These are phyloP conservation scores for Tympanopsis confertula DNA, from an alignment of 2,329 filamentous ascomycete species.

Conservation along the genomic window DNA sequence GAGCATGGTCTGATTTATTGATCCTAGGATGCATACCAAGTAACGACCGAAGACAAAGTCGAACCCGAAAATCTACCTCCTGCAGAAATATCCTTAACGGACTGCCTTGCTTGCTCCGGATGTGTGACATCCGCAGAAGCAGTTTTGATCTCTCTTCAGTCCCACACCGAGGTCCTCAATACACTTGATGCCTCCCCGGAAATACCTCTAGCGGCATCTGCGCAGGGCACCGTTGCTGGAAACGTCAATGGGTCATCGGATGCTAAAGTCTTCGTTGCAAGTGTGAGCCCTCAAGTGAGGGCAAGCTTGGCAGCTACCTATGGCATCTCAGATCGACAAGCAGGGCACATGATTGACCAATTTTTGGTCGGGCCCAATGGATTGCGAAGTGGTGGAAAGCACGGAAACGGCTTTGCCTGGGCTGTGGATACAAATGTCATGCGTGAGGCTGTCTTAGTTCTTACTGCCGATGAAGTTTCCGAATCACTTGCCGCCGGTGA, in stretches of 20 bases:
- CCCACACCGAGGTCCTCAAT: conserved; percentile 51
- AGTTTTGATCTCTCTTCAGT: conserved; percentile 52
- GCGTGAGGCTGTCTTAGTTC: conserved; percentile 44
- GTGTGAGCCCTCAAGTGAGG: conserved; percentile 51
- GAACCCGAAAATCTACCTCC: conserved; percentile 36
- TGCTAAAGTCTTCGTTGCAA: conserved; percentile 49
- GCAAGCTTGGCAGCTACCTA: conserved; percentile 54
- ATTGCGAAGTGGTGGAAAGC: conserved; percentile 37
- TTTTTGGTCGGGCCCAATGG: conserved; percentile 46
- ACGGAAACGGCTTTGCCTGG: conserved; percentile 49
- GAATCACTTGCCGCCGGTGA: conserved; percentile 15
- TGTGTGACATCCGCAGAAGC: conserved; percentile 60
- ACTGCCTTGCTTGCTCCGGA: conserved; percentile 56
- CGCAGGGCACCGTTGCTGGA: background rate
- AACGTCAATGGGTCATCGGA: conserved; percentile 10
- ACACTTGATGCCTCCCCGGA: conserved; percentile 34
- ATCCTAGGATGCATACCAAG: conserved; percentile 45
- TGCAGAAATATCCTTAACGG: conserved; percentile 54
- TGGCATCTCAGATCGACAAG: conserved; percentile 43
- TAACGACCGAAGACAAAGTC: conserved; percentile 56
- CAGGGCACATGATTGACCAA: conserved; percentile 50
- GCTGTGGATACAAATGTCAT: conserved; percentile 51
- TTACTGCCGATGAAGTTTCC: conserved; percentile 32
- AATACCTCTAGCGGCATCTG: background rate
- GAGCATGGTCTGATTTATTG: conserved; percentile 3